Evolutionary conservation across 768 basidiomycete species (phyloP).

Genomic region (Lyophyllum semitale): DNA sequence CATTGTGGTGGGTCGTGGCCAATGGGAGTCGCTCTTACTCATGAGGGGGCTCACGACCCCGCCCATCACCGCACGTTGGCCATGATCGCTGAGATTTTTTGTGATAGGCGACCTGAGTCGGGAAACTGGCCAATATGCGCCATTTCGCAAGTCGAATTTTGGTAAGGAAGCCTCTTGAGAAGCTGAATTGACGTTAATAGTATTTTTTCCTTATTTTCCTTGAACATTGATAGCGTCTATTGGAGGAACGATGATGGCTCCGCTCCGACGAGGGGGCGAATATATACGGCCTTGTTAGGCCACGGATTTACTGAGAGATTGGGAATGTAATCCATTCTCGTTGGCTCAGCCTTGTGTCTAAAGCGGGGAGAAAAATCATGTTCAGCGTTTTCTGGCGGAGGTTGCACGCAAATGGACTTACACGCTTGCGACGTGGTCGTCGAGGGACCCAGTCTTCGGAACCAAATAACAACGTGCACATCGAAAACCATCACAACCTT

Average conservation of each 20-base stretch:
- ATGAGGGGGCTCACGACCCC: neutral
- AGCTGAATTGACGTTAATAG: neutral
- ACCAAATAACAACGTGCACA: neutral
- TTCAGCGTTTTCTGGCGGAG: neutral
- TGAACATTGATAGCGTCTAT: neutral
- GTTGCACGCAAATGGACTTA: neutral
- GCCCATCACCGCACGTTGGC: constrained; percentile 7
- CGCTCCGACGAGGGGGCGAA: neutral
- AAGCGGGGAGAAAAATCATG: neutral
- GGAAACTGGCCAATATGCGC: constrained; percentile 8
- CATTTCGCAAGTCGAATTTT: neutral
- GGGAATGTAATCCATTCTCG: neutral
- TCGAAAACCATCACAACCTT: neutral
- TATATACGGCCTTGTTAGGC: neutral
- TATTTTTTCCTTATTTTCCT: neutral
- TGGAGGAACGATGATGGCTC: neutral
- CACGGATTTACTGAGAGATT: neutral
- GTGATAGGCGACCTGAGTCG: constrained; percentile 14
- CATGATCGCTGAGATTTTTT: constrained; percentile 14
- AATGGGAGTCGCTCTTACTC: neutral
- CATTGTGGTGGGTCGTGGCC: constrained; percentile 14
- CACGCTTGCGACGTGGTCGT: constrained; percentile 1
- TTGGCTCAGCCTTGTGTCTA: neutral
- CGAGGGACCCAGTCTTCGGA: neutral
- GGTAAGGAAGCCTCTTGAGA: neutral